Base-by-base conservation (phyloP, 345 rosid genomes). In the Salix exigua region DNA sequence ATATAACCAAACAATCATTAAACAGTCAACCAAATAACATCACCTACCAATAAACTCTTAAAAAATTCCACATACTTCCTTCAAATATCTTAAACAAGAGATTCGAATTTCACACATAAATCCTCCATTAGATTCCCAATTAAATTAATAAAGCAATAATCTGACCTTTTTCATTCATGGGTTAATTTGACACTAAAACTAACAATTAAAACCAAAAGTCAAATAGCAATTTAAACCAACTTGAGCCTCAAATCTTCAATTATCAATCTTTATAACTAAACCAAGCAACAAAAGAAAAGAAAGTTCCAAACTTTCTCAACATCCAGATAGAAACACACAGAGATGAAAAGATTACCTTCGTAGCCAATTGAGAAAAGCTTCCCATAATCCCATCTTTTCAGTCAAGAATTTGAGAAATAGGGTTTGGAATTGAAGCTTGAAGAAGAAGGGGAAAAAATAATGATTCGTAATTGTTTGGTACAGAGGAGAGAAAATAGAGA, bases 341-440 rank as follows among this genome's bases (percentile, higher is more conserved):
- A 38, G 48, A 61, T 60, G 33, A 16, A 58, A 37, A 10, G 30
- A 66, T 80, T 75, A 83, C 86, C 86, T 83, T 50, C 86, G 79
- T 19, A 80, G 83, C 86, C 86, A 83, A 63, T 83, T 83, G 61
- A 83, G 81, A 75, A 83, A 77, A 67, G 81, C 82, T 80, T 83
- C 86, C 86, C 86, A 83, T 30, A 80, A 67, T 23, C 86, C 86
- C 86, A 83, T 83, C 67, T 68, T 9, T 66, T 14, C 28, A 50
- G 17, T n/a, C 35, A 13, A 44, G 51, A 53, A 23, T 17, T 11
- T 21, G 16, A 37, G 25, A 37, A 71, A 31, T 68, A 48, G 79
- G 82, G 71, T 66, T 82, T 67, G 37, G 2, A 4, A 37, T 46
- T 55, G 31, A 37, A 33, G 21, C 25, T 33, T 8, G 25, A 7